Base-by-base conservation (phyloP, 2,329 filamentous ascomycete genomes). In the Fusarium nisikadoi region DNA sequence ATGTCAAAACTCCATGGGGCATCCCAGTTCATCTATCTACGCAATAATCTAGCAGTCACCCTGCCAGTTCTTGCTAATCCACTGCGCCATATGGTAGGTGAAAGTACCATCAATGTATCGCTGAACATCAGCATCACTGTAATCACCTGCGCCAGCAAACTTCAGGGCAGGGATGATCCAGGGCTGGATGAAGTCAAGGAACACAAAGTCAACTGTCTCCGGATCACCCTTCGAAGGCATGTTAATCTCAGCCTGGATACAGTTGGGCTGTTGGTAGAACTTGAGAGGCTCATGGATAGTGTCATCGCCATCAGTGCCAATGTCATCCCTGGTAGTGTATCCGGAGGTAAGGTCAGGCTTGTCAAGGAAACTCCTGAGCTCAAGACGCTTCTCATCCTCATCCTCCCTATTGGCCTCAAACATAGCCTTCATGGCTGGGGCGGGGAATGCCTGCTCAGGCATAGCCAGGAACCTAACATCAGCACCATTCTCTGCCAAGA, bases 261-360 rank as follows among this genome's bases (percentile, higher is more conserved):
- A 94, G 80, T 98, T 98, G 11, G 96, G 95, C 9, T 95, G 89
- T 4, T 83, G 80, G 81, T 95, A 95, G 79, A 93, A 94, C 36
- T 87, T 85, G 71, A 98, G 90, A 2, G 88, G 85, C 20, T 89
- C 85, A 80, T 98, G 96, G 4, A 97, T 81, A 0, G 95, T 97
- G 79, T 99, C 96, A 79, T 99, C 96, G 45, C 96, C 96, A 73
- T 97, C 93, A 8, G 83, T 82, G 53, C 95, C 94, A 9, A 90
- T 88, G 76, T 97, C 95, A 78, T 99, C 96, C 61, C 87, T 86
- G 16, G 96, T 99, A 0, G 93, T 98, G 83, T 98, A 98, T 3
- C 96, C 96, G 2, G 84, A 78, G 17, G 87, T 85, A 2, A 92
- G 83, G 45, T 83, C 79, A 7, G 84, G 83, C 46, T 83, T 65